Percentiles rank a stretch among this genome's conserved stretches.
Evolutionary conservation across 768 basidiomycete genomes (phyloP).

Genomic region (Macrolepiota albuminosa): DNA sequence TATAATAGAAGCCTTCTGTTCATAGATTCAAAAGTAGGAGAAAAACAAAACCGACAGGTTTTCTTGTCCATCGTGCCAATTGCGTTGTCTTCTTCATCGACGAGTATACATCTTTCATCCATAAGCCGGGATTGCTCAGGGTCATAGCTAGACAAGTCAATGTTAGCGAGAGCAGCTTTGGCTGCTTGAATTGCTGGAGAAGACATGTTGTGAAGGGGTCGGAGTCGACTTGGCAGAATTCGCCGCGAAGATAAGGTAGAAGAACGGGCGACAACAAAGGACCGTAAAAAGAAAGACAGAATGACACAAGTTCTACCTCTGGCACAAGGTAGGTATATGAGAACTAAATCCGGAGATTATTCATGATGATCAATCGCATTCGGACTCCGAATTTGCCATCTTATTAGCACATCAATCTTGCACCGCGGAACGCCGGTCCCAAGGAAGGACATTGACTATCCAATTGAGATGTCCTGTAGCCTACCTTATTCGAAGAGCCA

Average conservation of each 20-base stretch:
- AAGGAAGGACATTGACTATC: too few relatives aligned
- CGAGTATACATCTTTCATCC: slow-evolving; percentile 93
- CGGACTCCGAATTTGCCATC: not conserved
- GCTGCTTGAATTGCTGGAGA: slow-evolving; percentile 64
- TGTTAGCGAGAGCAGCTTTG: slow-evolving; percentile 57
- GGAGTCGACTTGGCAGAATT: slow-evolving; percentile 1
- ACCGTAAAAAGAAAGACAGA: slow-evolving; percentile 1
- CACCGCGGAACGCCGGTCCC: too few relatives aligned
- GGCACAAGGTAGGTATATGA: slow-evolving; percentile 8
- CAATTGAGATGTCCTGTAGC: too few relatives aligned
- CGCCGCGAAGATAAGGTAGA: not conserved
- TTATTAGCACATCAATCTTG: too few relatives aligned
- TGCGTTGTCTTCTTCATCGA: slow-evolving; percentile 80
- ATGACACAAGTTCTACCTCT: not conserved
- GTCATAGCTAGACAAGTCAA: slow-evolving; percentile 84
- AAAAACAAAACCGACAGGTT: slow-evolving; percentile 61
- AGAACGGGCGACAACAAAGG: not conserved
- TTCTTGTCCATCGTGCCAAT: slow-evolving; percentile 94
- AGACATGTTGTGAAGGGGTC: slow-evolving; percentile 29
- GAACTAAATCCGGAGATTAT: not conserved
- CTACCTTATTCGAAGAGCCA: too few relatives aligned
- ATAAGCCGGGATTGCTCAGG: slow-evolving; percentile 90
- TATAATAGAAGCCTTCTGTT: slow-evolving; percentile 23
- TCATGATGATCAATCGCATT: slow-evolving; percentile 5
- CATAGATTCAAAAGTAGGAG: slow-evolving; percentile 1